Conservation (phyloP, 257 asterid species). For the Cruciata laevipes region DNA sequence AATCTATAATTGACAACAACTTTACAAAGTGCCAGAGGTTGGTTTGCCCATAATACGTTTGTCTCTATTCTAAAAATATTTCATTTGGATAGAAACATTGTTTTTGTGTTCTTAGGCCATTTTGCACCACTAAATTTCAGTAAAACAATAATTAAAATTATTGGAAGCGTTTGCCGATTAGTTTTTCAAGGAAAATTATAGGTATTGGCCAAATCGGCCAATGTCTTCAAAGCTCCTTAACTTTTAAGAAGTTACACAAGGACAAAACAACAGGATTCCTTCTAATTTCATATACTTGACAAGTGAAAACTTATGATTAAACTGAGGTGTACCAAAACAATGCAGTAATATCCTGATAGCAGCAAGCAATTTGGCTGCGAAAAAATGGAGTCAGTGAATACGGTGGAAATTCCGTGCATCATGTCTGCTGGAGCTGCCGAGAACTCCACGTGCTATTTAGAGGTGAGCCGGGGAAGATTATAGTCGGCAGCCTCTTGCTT, state of each 20-base stretch:
- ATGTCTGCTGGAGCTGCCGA: slow-evolving; percentile 66
- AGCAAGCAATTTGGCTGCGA: slow-evolving; percentile 23
- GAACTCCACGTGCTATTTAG: slow-evolving; percentile 79
- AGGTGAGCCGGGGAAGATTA: slow-evolving; percentile 62
- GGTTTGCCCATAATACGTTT: not conserved
- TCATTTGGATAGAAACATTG: not conserved
- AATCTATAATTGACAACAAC: not conserved
- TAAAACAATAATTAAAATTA: not conserved
- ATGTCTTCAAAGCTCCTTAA: not conserved
- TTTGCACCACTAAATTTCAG: slow-evolving; percentile 1
- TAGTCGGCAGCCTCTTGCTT: slow-evolving; percentile 81
- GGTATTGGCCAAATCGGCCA: too few species aligned
- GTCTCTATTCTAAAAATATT: not conserved
- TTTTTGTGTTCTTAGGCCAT: not conserved
- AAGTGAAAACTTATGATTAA: not conserved
- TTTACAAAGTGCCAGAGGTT: not conserved
- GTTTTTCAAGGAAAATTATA: not conserved
- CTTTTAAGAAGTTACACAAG: not conserved
- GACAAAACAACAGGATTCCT: not conserved
- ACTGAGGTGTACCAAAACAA: not conserved
- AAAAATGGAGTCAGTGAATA: slow-evolving; percentile 4
- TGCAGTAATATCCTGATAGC: not conserved
- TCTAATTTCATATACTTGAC: not conserved
- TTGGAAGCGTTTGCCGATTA: not conserved
- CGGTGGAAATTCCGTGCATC: slow-evolving; percentile 23